phyloP scores from a whole-genome alignment of 1,139 yeast genomes.

The Protomyces gravidus region DNA sequence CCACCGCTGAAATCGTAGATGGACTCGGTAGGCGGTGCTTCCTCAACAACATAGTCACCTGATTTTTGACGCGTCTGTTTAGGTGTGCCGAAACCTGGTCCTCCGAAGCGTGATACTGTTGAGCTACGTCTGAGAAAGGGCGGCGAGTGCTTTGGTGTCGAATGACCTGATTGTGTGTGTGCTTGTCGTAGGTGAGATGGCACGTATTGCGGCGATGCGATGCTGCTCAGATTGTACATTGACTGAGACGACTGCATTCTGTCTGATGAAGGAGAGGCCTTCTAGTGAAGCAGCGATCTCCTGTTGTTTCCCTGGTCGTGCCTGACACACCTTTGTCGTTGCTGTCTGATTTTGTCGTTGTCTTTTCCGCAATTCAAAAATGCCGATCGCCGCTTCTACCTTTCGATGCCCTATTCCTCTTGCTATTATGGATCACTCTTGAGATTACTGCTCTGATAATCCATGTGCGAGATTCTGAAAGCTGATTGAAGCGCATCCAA shows the following conservation, averaged over 20 bases:
- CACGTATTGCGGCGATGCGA: conserved; percentile 18
- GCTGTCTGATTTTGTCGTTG: too few relatives aligned
- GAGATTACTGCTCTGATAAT: too few relatives aligned
- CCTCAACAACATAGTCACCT: conserved; percentile 22
- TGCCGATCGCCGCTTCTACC: too few relatives aligned
- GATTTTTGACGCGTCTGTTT: conserved; percentile 21
- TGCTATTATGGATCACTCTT: too few relatives aligned
- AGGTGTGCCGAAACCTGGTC: conserved; percentile 32
- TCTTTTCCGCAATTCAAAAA: too few relatives aligned
- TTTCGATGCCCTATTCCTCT: too few relatives aligned
- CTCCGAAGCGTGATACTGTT: conserved; percentile 29
- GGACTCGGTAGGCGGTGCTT: conserved; percentile 32
- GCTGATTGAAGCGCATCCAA: too few relatives aligned
- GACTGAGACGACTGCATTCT: conserved; percentile 28
- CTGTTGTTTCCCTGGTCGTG: too few relatives aligned
- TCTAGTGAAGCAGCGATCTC: too few relatives aligned
- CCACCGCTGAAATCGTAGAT: conserved; percentile 30
- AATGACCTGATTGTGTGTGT: conserved; percentile 2
- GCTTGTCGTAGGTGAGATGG: conserved; percentile 26
- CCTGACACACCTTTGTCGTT: too few relatives aligned
- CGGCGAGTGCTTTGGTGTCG: conserved; percentile 6
- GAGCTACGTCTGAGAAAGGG: conserved; percentile 20
- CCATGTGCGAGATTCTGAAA: too few relatives aligned
- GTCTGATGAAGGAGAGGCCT: too few relatives aligned
- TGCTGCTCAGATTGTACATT: conserved; percentile 21